Conservation (phyloP, 108 stramenopile genomes). For the Cyclostephanos tholiformis region DNA sequence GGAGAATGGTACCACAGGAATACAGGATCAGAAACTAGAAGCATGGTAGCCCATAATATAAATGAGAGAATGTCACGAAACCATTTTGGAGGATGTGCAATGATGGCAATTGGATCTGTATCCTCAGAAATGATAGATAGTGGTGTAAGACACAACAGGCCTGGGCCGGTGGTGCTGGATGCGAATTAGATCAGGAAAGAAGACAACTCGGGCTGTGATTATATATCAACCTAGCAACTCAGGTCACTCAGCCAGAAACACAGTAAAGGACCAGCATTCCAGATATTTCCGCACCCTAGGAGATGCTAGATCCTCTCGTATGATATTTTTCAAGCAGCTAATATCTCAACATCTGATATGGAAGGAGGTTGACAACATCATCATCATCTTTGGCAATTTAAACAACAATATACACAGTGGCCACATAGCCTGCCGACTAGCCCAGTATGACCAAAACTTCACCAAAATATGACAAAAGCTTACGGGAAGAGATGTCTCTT, state of each 20-base stretch:
- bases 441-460: neutral
- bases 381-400: neutral
- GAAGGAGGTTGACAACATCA: no score
- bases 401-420: neutral
- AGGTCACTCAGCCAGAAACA: neutral
- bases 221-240: neutral
- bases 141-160: no score
- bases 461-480: neutral
- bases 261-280: neutral
- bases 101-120: neutral
- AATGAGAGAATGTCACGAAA: neutral
- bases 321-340: neutral
- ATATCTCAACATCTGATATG: neutral
- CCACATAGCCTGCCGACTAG: neutral
- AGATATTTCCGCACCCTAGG: neutral
- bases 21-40: neutral
- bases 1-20: neutral
- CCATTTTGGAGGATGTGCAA: neutral
- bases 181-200: no score
- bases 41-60: neutral
- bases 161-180: no score
- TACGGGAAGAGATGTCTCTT: neutral
- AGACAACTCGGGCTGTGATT: no score
- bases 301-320: neutral
- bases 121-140: no score